These are phyloP conservation scores for Mycena amicta DNA, from an alignment of 768 basidiomycete genomes.

Conservation along the genomic window DNA sequence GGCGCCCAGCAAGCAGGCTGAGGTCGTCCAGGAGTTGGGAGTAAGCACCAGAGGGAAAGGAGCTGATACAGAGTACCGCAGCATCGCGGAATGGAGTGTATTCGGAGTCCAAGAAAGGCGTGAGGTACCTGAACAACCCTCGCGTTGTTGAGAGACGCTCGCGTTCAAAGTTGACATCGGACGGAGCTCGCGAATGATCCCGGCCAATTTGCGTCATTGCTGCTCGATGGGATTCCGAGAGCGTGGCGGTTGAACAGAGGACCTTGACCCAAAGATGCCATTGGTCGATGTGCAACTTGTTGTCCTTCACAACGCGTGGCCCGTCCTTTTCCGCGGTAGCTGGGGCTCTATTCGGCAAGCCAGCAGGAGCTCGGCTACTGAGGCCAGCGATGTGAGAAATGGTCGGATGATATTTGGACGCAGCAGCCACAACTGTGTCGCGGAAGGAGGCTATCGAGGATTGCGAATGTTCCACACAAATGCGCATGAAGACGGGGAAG, in stretches of 20 bases:
- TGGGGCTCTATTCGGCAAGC: constrained; percentile 43
- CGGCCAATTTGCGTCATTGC: constrained; percentile 56
- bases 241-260: constrained; percentile 78
- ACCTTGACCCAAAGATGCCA: constrained; percentile 86
- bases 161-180: constrained; percentile 75
- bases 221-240: constrained; percentile 61
- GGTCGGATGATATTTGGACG: constrained; percentile 67
- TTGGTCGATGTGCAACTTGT: constrained; percentile 64
- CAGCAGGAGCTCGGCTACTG: constrained; percentile 54
- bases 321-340: constrained; percentile 53
- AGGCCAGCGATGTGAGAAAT: constrained; percentile 78
- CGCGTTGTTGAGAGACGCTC: constrained; percentile 82
- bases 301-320: constrained; percentile 54
- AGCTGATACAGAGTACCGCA: constrained; percentile 86
- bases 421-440: constrained; percentile 67
- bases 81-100: constrained; percentile 82
- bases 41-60: constrained; percentile 77
- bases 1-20: constrained; percentile 74
- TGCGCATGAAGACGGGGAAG: constrained; percentile 65
- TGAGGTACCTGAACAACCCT: constrained; percentile 81
- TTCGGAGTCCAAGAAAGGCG: constrained; percentile 87
- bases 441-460: constrained; percentile 54
- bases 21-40: constrained; percentile 84
- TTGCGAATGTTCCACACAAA: constrained; percentile 52
- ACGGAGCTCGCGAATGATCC: constrained; percentile 70